A percentile compares a stretch with the other conserved stretches of the same genome.
phyloP scores from a whole-genome alignment of 306 rosid genomes.

The Prunus fruticosa region DNA sequence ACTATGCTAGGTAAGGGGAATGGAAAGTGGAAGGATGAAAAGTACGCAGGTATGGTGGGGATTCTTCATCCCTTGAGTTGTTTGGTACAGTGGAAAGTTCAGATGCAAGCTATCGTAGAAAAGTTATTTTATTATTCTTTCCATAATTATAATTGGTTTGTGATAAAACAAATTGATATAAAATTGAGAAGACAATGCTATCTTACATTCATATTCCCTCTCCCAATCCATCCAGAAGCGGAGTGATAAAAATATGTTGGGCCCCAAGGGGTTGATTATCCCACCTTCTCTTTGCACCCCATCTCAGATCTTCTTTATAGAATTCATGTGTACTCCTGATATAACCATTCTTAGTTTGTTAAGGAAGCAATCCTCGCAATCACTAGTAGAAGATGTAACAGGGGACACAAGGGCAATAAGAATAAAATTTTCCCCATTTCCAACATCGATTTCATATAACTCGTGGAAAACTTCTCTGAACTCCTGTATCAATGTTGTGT shows the following conservation, averaged over 20 bases:
- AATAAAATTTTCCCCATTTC: slow-evolving; percentile 74
- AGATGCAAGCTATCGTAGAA: neutral
- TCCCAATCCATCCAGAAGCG: neutral
- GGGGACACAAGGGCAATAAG: slow-evolving; percentile 50
- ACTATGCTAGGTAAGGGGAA: too few species aligned
- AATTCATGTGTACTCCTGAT: slow-evolving; percentile 53
- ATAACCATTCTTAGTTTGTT: slow-evolving; percentile 42
- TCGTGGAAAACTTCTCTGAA: slow-evolving; percentile 53
- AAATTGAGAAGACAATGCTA: neutral
- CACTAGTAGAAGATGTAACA: slow-evolving; percentile 22
- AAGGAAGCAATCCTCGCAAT: slow-evolving; percentile 40
- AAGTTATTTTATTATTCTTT: too few species aligned
- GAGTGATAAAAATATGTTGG: neutral
- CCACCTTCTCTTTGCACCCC: too few species aligned
- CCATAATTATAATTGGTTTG: neutral
- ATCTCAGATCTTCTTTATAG: slow-evolving; percentile 40
- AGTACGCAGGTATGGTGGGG: neutral
- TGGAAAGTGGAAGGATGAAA: neutral
- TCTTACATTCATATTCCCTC: neutral
- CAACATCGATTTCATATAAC: slow-evolving; percentile 63
- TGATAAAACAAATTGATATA: neutral
- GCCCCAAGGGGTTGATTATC: neutral
- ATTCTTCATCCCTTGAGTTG: neutral
- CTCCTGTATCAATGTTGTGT: slow-evolving; percentile 35
- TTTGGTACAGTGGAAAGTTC: neutral